phyloP scores from a whole-genome alignment of 192 early-diverging fungal genomes.

The Chytriomyces sp. region DNA sequence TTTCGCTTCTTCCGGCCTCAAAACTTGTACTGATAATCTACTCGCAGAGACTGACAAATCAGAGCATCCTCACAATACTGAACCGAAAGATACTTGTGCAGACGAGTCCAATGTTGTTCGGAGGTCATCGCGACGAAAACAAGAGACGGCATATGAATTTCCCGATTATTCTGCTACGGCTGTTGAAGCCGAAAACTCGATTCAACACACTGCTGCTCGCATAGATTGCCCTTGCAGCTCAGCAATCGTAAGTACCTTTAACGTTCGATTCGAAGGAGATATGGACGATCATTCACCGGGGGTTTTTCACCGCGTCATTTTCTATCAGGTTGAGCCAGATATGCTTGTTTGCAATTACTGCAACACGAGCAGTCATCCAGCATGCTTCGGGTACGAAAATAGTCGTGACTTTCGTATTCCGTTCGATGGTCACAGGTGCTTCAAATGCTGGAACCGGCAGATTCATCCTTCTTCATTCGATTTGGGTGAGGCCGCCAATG shows the following conservation, averaged over 20 bases:
- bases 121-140: not conserved
- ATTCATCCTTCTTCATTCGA: not conserved
- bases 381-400: slow-evolving; percentile 9
- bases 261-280: not conserved
- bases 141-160: not conserved
- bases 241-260: not conserved
- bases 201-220: not conserved
- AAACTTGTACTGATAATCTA: not conserved
- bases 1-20: not conserved
- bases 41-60: not conserved
- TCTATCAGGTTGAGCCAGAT: not conserved
- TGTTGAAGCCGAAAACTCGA: not conserved
- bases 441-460: not conserved
- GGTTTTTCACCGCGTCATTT: not conserved
- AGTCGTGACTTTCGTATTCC: slow-evolving; percentile 12
- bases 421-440: slow-evolving; percentile 9
- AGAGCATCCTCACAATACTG: not conserved
- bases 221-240: not conserved
- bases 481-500: slow-evolving; percentile 1
- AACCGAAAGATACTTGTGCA: not conserved
- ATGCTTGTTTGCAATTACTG: slow-evolving; percentile 8
- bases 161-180: not conserved
- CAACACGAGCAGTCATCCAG: not conserved
- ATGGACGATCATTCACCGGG: not conserved
- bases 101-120: not conserved